A percentile compares a stretch with the other conserved stretches of the same genome.
These are phyloP conservation scores for Haplosporangium sp. DNA, from an alignment of 371 early-diverging fungal genomes.

Conservation along the genomic window DNA sequence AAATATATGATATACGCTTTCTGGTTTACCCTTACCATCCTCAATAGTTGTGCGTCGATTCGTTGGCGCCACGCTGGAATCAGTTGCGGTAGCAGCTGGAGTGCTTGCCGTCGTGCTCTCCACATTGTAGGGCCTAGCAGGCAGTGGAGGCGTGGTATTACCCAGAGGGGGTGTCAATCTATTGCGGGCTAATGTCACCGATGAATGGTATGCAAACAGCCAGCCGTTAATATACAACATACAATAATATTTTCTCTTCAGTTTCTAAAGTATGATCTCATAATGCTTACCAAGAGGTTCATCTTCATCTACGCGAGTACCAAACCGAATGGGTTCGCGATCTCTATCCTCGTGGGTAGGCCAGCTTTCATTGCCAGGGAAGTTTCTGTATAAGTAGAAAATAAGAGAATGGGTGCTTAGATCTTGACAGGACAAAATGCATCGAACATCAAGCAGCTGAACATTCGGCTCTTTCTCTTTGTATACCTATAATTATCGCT, in stretches of 20 bases:
- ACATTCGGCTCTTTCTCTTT: not conserved
- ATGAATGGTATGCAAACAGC: not conserved
- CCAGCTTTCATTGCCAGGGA: not conserved
- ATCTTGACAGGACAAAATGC: not conserved
- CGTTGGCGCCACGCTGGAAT: not conserved
- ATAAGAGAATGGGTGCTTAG: not conserved
- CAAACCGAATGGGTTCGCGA: conserved; percentile 38
- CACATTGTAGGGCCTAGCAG: conserved; percentile 27
- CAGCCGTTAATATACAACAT: too few relatives aligned
- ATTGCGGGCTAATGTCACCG: conserved; percentile 35
- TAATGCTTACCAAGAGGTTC: conserved; percentile 44
- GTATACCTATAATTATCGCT: conserved; percentile 17
- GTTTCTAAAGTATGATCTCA: too few relatives aligned
- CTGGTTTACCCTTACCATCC: conserved; percentile 25
- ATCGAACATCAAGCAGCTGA: not conserved
- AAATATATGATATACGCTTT: not conserved
- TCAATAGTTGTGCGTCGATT: conserved; percentile 41
- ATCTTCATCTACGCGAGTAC: conserved; percentile 32
- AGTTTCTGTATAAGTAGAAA: not conserved
- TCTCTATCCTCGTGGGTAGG: conserved; percentile 3
- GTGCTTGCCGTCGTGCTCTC: not conserved
- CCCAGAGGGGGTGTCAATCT: conserved; percentile 36
- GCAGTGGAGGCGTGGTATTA: conserved; percentile 24
- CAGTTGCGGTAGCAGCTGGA: conserved; percentile 6
- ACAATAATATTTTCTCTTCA: too few relatives aligned